Conservation (phyloP, 139 green algal species). For the Chlamydomonas eustigma region DNA sequence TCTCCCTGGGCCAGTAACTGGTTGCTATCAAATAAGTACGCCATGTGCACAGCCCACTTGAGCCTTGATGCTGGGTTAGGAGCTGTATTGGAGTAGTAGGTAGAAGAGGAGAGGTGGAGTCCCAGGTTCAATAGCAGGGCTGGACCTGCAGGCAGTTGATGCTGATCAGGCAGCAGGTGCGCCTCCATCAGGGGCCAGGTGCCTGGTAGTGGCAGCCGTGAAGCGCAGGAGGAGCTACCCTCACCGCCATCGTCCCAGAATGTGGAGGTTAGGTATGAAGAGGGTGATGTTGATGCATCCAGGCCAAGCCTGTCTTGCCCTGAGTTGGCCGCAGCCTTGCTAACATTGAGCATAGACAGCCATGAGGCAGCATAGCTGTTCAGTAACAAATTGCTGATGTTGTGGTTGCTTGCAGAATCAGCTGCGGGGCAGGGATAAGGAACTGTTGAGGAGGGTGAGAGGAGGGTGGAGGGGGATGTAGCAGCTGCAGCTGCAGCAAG, state of each 20-base stretch:
- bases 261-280: no score
- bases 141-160: not conserved
- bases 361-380: not conserved
- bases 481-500: not conserved
- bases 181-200: constrained; percentile 7
- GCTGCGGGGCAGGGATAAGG: not conserved
- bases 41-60: not conserved
- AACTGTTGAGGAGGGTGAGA: not conserved
- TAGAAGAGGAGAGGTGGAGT: not conserved
- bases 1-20: not conserved
- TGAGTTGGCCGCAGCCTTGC: not conserved
- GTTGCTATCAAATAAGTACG: not conserved
- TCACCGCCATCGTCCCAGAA: not conserved
- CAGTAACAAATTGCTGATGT: not conserved
- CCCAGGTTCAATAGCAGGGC: not conserved
- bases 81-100: not conserved
- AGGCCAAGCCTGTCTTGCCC: no score
- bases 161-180: constrained; percentile 1
- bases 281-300: no score
- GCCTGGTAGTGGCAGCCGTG: not conserved
- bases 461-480: not conserved
- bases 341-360: constrained; percentile 1
- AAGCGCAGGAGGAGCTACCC: not conserved
- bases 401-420: not conserved
- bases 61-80: not conserved